A percentile compares a stretch with the other conserved stretches of the same genome.
Conservation (phyloP, 176 grass and related monocot genomes). For the Bromus sterilis region DNA sequence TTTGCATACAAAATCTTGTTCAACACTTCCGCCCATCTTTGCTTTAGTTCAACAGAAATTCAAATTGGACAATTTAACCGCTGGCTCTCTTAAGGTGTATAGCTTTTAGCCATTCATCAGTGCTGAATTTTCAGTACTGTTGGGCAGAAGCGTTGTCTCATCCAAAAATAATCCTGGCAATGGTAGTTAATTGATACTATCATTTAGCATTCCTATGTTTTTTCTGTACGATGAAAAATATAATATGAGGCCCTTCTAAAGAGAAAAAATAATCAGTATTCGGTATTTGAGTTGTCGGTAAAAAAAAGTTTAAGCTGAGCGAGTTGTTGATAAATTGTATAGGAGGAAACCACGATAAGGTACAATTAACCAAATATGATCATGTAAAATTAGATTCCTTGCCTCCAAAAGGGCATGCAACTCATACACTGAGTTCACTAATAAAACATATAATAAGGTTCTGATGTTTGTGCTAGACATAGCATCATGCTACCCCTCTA, state of each 20-base stretch:
- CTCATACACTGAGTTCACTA: conserved; percentile 15
- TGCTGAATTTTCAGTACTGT: neutral
- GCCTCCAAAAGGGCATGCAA: conserved; percentile 52
- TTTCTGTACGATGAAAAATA: neutral
- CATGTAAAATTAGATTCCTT: conserved; percentile 48
- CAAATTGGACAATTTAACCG: neutral
- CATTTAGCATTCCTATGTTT: neutral
- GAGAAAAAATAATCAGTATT: neutral
- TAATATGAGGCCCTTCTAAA: neutral
- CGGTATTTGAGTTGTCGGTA: neutral
- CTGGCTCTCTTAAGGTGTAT: neutral
- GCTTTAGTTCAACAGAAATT: neutral
- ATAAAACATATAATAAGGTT: conserved; percentile 33
- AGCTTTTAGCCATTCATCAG: neutral
- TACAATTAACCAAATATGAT: conserved; percentile 31
- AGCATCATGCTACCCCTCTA: conserved; percentile 13
- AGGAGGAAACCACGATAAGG: neutral
- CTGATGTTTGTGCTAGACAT: conserved; percentile 22
- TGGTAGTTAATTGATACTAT: neutral
- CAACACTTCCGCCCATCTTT: neutral
- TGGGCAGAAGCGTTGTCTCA: neutral
- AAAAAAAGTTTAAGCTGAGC: too few relatives aligned
- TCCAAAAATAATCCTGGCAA: neutral
- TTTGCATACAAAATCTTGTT: neutral
- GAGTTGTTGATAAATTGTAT: neutral